phyloP scores from a whole-genome alignment of 2,329 filamentous ascomycete species.

The Chrysosphaeria jannelii region DNA sequence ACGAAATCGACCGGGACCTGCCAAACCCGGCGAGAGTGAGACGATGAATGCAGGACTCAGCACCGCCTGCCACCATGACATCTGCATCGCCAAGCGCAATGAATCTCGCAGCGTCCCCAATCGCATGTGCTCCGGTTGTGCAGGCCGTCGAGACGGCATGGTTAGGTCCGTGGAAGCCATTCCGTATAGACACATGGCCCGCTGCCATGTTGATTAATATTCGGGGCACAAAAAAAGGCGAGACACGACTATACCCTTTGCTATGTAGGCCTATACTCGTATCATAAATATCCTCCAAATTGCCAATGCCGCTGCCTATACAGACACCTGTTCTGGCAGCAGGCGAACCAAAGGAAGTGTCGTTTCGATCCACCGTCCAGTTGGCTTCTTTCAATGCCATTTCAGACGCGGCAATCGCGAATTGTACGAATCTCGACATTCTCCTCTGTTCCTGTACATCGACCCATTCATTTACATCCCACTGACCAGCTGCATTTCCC shows the following conservation, averaged over 20 bases:
- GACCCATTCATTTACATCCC: slow-evolving; percentile 24
- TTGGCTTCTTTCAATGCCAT: slow-evolving; percentile 65
- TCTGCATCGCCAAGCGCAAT: slow-evolving; percentile 77
- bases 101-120: slow-evolving; percentile 80
- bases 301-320: slow-evolving; percentile 83
- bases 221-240: slow-evolving; percentile 74
- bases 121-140: slow-evolving; percentile 80
- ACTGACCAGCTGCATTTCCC: slow-evolving; percentile 12
- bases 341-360: slow-evolving; percentile 22
- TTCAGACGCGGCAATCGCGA: slow-evolving; percentile 57
- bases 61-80: slow-evolving; percentile 86
- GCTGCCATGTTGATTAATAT: slow-evolving; percentile 86
- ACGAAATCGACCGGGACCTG: slow-evolving; percentile 46
- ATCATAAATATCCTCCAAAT: slow-evolving; percentile 66
- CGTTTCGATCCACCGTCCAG: slow-evolving; percentile 23
- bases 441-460: slow-evolving; percentile 28
- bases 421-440: slow-evolving; percentile 80
- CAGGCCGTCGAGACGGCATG: slow-evolving; percentile 84
- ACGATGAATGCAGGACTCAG: slow-evolving; percentile 88
- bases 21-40: slow-evolving; percentile 80
- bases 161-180: slow-evolving; percentile 73
- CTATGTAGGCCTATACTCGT: slow-evolving; percentile 49
- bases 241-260: slow-evolving; percentile 70
- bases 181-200: slow-evolving; percentile 78
- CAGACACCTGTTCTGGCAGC: slow-evolving; percentile 64